Evolutionary conservation across 371 early-diverging fungal species (phyloP).

Genomic region (Vairimorpha necatrix): DNA sequence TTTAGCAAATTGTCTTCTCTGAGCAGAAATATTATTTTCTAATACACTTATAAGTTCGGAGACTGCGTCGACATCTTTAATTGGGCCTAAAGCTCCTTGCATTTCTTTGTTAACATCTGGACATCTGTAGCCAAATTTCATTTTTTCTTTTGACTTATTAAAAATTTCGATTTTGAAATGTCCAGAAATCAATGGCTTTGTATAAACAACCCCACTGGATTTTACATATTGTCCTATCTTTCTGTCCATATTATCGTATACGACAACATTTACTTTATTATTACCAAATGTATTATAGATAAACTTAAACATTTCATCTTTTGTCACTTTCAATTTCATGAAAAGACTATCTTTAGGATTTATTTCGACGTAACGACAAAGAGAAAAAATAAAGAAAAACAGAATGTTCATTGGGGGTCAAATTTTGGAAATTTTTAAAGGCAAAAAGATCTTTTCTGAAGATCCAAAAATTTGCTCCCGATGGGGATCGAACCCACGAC

Average conservation of each 20-base stretch:
- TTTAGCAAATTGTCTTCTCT: conserved; percentile 40
- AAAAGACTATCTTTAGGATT: conserved; percentile 31
- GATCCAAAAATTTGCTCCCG: conserved; percentile 46
- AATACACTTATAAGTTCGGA: conserved; percentile 36
- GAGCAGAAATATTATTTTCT: conserved; percentile 36
- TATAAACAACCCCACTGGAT: conserved; percentile 17
- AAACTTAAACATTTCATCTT: conserved; percentile 31
- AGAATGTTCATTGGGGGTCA: conserved; percentile 28
- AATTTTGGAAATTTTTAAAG: neutral
- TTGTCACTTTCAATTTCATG: conserved; percentile 36
- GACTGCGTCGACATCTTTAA: conserved; percentile 43
- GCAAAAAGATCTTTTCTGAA: no score
- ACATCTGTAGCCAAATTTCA: conserved; percentile 42
- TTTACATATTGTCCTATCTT: neutral
- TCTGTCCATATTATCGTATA: conserved; percentile 15
- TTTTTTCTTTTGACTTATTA: conserved; percentile 20
- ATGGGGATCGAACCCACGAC: conserved; percentile 52
- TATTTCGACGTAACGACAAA: conserved; percentile 36
- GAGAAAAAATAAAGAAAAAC: neutral
- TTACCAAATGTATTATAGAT: conserved; percentile 35
- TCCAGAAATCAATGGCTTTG: conserved; percentile 1
- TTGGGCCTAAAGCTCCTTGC: conserved; percentile 42
- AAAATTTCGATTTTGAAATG: conserved; percentile 29
- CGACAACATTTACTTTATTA: neutral
- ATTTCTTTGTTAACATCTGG: conserved; percentile 46